Evolutionary conservation across 2,329 filamentous ascomycete genomes (phyloP).

Genomic region (Acrocalymma vagum): DNA sequence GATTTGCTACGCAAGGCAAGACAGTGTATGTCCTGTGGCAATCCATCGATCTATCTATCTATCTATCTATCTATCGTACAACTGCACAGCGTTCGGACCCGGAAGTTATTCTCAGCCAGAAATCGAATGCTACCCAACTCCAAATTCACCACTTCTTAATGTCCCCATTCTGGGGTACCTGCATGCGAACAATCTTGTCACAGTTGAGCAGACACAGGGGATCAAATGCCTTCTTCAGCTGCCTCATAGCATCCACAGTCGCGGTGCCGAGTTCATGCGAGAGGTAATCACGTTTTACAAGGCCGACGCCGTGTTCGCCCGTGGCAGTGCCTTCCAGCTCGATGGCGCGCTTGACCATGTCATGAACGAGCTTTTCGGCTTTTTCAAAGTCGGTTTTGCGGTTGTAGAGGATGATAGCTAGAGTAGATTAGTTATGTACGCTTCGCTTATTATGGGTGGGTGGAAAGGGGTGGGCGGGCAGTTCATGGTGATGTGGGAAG

Average conservation of each 20-base stretch:
- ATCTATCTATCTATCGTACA: no score
- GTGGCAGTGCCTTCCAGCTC: conserved; percentile 88
- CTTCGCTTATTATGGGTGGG: no score
- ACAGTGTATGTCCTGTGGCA: no score
- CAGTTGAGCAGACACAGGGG: conserved; percentile 73
- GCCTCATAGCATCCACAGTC: conserved; percentile 84
- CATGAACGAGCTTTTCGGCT: conserved; percentile 77
- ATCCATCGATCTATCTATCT: no score
- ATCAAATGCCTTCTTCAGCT: conserved; percentile 84
- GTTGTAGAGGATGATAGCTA: conserved; percentile 69
- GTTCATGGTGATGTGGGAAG: neutral
- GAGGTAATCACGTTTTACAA: conserved; percentile 86
- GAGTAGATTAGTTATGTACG: conserved; percentile 6
- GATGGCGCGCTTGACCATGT: conserved; percentile 86
- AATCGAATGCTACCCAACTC: neutral
- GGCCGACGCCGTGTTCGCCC: conserved; percentile 83
- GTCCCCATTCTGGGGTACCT: conserved; percentile 59
- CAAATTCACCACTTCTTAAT: conserved; percentile 53
- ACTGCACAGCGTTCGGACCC: no score
- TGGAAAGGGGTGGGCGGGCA: no score
- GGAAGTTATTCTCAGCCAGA: no score
- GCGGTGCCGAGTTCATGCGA: conserved; percentile 77
- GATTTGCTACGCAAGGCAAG: no score
- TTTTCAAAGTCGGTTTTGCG: conserved; percentile 70
- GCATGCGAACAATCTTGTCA: conserved; percentile 70